Evolutionary conservation across 768 basidiomycete genomes (phyloP), one percentile per base, ranked within the genome.

Genomic region (Auriscalpium microsporum): DNA sequence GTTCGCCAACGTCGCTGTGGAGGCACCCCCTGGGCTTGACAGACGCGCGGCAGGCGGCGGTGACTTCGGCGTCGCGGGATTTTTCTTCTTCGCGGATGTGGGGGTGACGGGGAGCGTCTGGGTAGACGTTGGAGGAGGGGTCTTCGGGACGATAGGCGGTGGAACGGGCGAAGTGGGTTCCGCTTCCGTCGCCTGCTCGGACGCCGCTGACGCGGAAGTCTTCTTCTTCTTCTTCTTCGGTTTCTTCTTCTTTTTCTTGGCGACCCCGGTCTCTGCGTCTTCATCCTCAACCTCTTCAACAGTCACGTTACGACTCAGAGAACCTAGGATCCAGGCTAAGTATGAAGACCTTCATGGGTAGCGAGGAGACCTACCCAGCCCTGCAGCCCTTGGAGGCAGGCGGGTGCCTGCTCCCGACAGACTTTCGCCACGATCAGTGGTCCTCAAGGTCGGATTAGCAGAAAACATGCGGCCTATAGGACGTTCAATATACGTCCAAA

Each of bases 201-300:
- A 50, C 21, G 54, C 46, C n/a, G 51, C 60, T 37, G 69, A 49
- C 5, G 68, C 55, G 17, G 71, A 53, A 8, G 72, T 57, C 53
- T 71, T 69, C 60, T 79, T 78, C 67, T 84, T 87, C 67, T 84
- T 87, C 67, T 87, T 90, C 73, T 85, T 88, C 19, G 78, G 71
- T 62, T 86, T 87, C 70, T 85, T 86, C 67, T 84, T 86, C 67
- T 86, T 88, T 73, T 88, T 87, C 47, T 72, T 64, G 2, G 74
- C 69, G 1, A 68, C 48, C 2, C 71, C 62, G 0, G 63, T 53
- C 1, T 67, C 69, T 4, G 76, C 78, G 36, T 81, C 84, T 64
- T 86, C 86, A 49, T 88, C 89, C 50, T 86, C 84, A 0, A 80
- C 83, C 44, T 90, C 86, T 62, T 88, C 87, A 9, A 86, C 75